Evolutionary conservation across 345 rosid species (phyloP).

Genomic region (Bruguiera sexangula): DNA sequence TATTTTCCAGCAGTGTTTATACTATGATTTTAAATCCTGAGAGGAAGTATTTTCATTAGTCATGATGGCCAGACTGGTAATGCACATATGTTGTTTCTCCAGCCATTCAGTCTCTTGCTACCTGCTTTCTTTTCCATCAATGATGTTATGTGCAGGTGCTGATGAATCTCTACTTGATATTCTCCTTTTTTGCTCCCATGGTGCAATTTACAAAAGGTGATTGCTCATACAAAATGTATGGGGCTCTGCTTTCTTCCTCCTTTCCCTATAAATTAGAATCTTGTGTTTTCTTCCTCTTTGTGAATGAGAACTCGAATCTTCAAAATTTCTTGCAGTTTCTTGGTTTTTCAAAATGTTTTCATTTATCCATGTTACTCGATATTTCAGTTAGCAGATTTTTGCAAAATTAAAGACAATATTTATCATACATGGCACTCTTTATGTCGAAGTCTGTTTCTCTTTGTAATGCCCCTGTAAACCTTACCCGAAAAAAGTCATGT

Average conservation of each 20-base stretch:
- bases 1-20: conserved; percentile 29
- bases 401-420: no score
- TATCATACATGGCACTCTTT: no score
- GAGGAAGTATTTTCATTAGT: conserved; percentile 19
- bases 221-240: conserved; percentile 7
- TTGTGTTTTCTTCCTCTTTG: conserved; percentile 4
- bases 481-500: background rate
- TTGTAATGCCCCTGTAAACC: no score
- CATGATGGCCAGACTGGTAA: conserved; percentile 27
- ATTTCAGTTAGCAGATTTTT: no score
- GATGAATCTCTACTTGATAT: conserved; percentile 19
- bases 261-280: conserved; percentile 12
- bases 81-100: conserved; percentile 25
- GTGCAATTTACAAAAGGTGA: conserved; percentile 6
- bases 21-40: conserved; percentile 23
- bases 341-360: no score
- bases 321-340: background rate
- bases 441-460: no score
- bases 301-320: conserved; percentile 1
- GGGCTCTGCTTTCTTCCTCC: conserved; percentile 10
- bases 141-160: conserved; percentile 16
- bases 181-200: conserved; percentile 5
- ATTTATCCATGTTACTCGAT: no score
- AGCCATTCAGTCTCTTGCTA: conserved; percentile 28
- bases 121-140: conserved; percentile 27